Percentiles rank a stretch among this genome's conserved stretches.
Evolutionary conservation across 2,329 filamentous ascomycete species (phyloP).

Genomic region (Sporothrix pallida): DNA sequence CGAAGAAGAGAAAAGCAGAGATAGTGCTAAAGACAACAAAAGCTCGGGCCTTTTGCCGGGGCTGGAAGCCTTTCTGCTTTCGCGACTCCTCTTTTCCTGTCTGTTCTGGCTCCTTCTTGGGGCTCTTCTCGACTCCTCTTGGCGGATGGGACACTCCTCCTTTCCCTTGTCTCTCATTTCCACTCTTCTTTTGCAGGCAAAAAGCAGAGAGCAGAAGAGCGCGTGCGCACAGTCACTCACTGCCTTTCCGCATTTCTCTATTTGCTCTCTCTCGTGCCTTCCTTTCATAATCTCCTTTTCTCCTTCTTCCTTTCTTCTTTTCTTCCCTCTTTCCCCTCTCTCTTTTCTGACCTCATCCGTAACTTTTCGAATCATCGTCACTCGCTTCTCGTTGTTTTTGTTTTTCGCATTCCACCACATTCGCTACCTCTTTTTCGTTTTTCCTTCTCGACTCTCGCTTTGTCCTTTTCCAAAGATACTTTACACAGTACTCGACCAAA

Average conservation of each 20-base stretch:
- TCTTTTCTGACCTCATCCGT: neutral
- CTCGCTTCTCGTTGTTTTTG: slow-evolving; percentile 13
- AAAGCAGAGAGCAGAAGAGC: neutral
- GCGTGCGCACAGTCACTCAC: neutral
- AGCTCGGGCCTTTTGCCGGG: slow-evolving; percentile 25
- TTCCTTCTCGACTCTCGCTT: slow-evolving; percentile 24
- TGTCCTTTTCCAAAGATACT: neutral
- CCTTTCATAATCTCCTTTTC: neutral
- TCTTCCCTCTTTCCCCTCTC: neutral
- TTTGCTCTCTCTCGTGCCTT: neutral
- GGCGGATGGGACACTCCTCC: slow-evolving; percentile 22
- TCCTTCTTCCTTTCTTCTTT: neutral
- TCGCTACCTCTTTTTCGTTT: slow-evolving; percentile 3
- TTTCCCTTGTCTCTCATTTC: slow-evolving; percentile 22
- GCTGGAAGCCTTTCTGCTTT: neutral
- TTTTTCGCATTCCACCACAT: slow-evolving; percentile 4
- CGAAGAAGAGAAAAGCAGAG: neutral
- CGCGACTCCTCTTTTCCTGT: slow-evolving; percentile 18
- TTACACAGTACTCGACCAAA: neutral
- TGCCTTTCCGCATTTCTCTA: slow-evolving; percentile 1
- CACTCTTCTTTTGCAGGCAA: neutral
- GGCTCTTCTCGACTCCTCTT: slow-evolving; percentile 16
- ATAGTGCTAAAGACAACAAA: neutral
- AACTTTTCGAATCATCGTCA: slow-evolving; percentile 19
- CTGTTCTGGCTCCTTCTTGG: neutral